Conservation (phyloP, 345 rosid genomes). For the Brassica juncea region DNA sequence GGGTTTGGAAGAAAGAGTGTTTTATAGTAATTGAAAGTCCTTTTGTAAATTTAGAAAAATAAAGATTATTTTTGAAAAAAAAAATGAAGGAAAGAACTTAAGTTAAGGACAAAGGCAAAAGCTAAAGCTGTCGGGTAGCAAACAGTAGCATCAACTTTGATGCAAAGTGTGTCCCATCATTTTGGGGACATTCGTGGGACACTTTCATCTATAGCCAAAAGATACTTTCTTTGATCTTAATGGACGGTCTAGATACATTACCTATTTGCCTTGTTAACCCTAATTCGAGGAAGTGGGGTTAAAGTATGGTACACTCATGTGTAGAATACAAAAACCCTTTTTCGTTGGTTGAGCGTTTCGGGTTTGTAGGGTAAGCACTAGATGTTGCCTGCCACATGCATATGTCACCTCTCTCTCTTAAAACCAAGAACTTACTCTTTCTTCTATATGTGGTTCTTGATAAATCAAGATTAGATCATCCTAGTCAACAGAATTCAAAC, state of each 20-base stretch:
- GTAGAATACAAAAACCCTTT: conserved; percentile 20
- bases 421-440: conserved; percentile 22
- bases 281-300: conserved; percentile 49
- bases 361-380: conserved; percentile 49
- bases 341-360: conserved; percentile 25
- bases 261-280: conserved; percentile 24
- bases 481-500: conserved; percentile 26
- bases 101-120: conserved; percentile 68
- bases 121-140: conserved; percentile 71
- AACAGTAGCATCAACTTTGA: conserved; percentile 58
- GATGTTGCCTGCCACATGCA: conserved; percentile 47
- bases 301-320: conserved; percentile 42
- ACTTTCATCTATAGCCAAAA: conserved; percentile 64
- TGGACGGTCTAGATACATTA: conserved; percentile 50
- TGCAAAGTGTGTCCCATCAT: conserved; percentile 55
- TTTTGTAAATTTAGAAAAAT: background rate
- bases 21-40: conserved; percentile 44
- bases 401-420: conserved; percentile 29
- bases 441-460: conserved; percentile 32
- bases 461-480: conserved; percentile 31
- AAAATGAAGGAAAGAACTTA: conserved; percentile 11
- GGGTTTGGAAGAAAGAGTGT: conserved; percentile 36
- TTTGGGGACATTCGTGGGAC: conserved; percentile 81
- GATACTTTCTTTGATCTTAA: conserved; percentile 23
- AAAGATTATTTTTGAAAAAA: background rate